Base-by-base conservation (phyloP, 2,329 filamentous ascomycete species). In the Sphaerulina populicola region DNA sequence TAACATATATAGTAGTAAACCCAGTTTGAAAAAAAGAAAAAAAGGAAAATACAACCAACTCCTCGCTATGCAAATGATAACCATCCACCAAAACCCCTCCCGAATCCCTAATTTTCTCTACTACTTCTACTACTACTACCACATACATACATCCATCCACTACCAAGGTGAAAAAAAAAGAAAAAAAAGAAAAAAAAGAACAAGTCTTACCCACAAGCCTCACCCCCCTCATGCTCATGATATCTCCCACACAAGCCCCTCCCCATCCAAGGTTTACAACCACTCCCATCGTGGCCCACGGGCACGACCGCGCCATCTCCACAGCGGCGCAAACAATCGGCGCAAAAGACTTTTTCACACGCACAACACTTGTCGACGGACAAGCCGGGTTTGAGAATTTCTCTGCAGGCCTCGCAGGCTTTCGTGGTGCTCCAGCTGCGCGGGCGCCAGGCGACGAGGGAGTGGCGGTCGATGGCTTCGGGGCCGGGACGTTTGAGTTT, bases 401-500 rank as follows among this genome's bases (percentile, higher is more conserved):
- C 60, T 12, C 65, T 65, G 52, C 71, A 72, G 1, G 57, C 58
- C 53, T 71, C 71, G 55, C 71, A 72, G 15, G 66, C 68, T 43
- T 61, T 60, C 2, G 56, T 63, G 21, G 35, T 54, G 12, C 56
- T 58, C 65, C 66, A 71, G 39, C 40, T 56, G 57, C 63, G 57
- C 1, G 72, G 70, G 45, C 63, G 52, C 66, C 66, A 75, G 49
- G 69, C 66, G 5, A 65, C 57, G 9, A 76, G 56, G 6, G 55
- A 46, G 61, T 76, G 74, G 4, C 74, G 60, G 43, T 60, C 59
- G 45, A 76, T 61, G 2, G 67, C 68, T 55, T 73, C 69, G 11
- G 60, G 50, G n/a, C 69, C 70, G 1, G 72, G 72, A 4, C 70
- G 60, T 60, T 76, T 76, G 23, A 76, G 60, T 42, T 68, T 64